Base-by-base conservation (phyloP, 2,329 filamentous ascomycete species). In the Diatrype stigma region DNA sequence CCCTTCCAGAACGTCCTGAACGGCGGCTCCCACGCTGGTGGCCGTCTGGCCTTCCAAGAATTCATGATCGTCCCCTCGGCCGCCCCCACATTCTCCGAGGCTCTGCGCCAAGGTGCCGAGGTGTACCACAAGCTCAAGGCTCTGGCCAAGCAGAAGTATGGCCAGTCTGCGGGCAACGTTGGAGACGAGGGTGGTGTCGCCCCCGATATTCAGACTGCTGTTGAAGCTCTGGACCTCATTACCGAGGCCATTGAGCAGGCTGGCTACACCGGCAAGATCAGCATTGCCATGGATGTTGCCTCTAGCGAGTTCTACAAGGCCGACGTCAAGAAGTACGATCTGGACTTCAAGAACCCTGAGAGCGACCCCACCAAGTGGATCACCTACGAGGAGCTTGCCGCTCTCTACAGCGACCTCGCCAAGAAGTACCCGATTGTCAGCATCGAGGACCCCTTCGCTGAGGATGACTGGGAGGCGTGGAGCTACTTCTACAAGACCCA, bases 381-480 rank as follows among this genome's bases (percentile, higher is more conserved):
- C 81, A 96, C 90, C 64, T 97, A 97, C 78, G 90, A 97, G 82
- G 81, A 99, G 80, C 88, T 99, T 57, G 93, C 94, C 70, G 85
- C 87, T 68, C 79, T 95, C 67, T 97, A 99, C 86, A 84, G 89
- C 73, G 80, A 85, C 45, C 86, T 99, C 56, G 81, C 83, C 71
- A 82, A 86, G 82, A 96, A 96, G 81, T 99, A 99, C 81, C 93
- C 94, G 68, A 99, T 99, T 69, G 90, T 97, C 78, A 90, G 85
- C 75, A 97, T 99, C 66, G 94, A 99, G 81, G 94, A 99, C 74
- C 94, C 94, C 71, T 99, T 99, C 78, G 93, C 90, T 60, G 94
- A 99, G 85, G 94, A 97, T 69, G 94, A 99, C 82, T 99, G 94
- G 94, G 93, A 97, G 85, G 94, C 94, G 57, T 99, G 94, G 94